These are phyloP conservation scores for Colletotrichum salicis DNA, from an alignment of 2,329 filamentous ascomycete genomes.

Conservation along the genomic window DNA sequence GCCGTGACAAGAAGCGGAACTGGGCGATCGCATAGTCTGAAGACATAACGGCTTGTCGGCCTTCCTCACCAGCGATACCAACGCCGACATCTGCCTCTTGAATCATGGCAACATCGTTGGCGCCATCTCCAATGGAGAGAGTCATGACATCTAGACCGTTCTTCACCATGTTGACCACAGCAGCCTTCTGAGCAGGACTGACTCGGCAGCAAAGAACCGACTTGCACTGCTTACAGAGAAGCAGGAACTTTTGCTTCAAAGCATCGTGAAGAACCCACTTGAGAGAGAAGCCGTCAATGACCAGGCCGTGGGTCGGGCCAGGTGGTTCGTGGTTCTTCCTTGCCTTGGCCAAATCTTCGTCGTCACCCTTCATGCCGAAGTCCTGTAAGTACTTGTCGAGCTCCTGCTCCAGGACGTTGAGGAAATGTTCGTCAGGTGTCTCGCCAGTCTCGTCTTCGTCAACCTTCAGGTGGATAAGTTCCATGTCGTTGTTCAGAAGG, in stretches of 20 bases:
- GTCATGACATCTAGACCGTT: slow-evolving; percentile 96
- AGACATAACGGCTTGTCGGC: slow-evolving; percentile 93
- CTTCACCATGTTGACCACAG: slow-evolving; percentile 97
- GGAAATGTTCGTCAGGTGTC: slow-evolving; percentile 57
- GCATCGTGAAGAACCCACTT: slow-evolving; percentile 85
- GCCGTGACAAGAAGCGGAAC: slow-evolving; percentile 86
- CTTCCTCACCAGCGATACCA: slow-evolving; percentile 92
- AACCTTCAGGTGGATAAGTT: slow-evolving; percentile 89
- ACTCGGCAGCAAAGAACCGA: slow-evolving; percentile 97
- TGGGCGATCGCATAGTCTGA: slow-evolving; percentile 96
- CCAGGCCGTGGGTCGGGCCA: slow-evolving; percentile 86
- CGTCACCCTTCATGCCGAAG: slow-evolving; percentile 85
- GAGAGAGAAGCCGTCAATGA: slow-evolving; percentile 94
- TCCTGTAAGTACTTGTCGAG: slow-evolving; percentile 77
- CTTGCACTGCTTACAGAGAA: slow-evolving; percentile 96
- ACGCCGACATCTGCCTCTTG: slow-evolving; percentile 97
- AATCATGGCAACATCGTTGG: slow-evolving; percentile 98
- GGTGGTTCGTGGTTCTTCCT: slow-evolving; percentile 88
- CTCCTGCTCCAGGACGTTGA: slow-evolving; percentile 72
- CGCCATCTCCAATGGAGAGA: slow-evolving; percentile 90
- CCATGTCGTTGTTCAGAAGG: slow-evolving; percentile 96
- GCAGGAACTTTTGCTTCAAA: slow-evolving; percentile 89
- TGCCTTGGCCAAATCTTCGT: slow-evolving; percentile 84
- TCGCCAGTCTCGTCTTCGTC: slow-evolving; percentile 74
- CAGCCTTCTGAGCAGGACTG: slow-evolving; percentile 94